phyloP scores from a whole-genome alignment of 306 rosid species.

The Prunus dulcis region DNA sequence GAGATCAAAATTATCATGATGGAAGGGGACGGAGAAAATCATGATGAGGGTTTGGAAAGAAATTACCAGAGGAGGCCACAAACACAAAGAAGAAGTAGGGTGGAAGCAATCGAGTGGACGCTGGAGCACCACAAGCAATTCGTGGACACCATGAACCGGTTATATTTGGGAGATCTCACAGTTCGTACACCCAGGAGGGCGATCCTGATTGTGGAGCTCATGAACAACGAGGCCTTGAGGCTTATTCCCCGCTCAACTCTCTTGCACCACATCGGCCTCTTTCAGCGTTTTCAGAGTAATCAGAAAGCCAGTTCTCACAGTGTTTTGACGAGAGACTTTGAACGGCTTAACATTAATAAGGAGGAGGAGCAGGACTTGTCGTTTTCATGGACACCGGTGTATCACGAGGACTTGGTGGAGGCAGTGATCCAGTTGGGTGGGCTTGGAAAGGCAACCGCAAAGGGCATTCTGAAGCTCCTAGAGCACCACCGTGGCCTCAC shows the following conservation, averaged over 20 bases:
- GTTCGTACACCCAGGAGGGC: not conserved
- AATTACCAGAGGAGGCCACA: not conserved
- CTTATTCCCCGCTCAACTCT: not conserved
- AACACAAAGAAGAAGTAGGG: not conserved
- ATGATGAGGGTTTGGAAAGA: not conserved
- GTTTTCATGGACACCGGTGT: not conserved
- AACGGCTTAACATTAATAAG: not conserved
- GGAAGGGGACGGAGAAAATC: not conserved
- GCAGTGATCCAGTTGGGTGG: not conserved
- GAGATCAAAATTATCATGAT: not conserved
- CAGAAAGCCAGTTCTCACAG: too few species aligned
- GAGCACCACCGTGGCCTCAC: not conserved
- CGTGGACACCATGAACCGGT: not conserved
- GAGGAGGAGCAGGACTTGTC: not conserved
- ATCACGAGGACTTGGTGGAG: not conserved
- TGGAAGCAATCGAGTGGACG: not conserved
- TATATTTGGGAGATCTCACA: not conserved
- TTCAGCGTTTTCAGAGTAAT: not conserved
- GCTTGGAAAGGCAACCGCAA: not conserved
- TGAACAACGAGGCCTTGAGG: not conserved
- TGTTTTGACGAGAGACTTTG: not conserved
- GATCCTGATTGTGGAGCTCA: not conserved
- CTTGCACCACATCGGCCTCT: not conserved
- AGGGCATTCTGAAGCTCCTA: not conserved
- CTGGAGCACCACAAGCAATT: slow-evolving; percentile 4